A percentile compares a stretch with the other conserved stretches of the same genome.
phyloP scores from a whole-genome alignment of 2,329 filamentous ascomycete genomes.

The Cladosporium sp. region DNA sequence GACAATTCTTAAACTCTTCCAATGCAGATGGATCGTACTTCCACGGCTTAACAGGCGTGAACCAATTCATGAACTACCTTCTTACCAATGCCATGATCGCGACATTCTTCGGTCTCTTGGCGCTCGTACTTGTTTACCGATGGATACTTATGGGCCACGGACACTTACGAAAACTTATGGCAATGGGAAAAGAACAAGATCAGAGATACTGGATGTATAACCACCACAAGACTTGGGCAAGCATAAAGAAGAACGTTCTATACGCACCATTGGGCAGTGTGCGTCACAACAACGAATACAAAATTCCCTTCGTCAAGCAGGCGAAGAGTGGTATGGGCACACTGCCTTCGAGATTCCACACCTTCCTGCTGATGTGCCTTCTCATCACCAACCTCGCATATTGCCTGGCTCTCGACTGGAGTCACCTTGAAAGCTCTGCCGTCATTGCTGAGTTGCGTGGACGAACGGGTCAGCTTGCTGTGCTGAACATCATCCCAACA shows the following conservation, averaged over 20 bases:
- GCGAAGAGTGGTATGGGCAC: slow-evolving; percentile 73
- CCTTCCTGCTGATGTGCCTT: slow-evolving; percentile 64
- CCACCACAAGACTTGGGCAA: slow-evolving; percentile 48
- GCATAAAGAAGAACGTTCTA: slow-evolving; percentile 60
- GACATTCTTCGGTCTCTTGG: slow-evolving; percentile 34
- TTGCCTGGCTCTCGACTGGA: slow-evolving; percentile 64
- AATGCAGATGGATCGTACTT: slow-evolving; percentile 19
- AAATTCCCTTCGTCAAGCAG: slow-evolving; percentile 54
- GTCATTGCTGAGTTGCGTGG: slow-evolving; percentile 80
- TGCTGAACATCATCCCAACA: slow-evolving; percentile 88
- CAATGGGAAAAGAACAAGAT: slow-evolving; percentile 38
- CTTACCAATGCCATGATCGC: slow-evolving; percentile 41
- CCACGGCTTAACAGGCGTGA: slow-evolving; percentile 45
- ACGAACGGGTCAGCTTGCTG: slow-evolving; percentile 75
- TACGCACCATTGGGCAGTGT: slow-evolving; percentile 70
- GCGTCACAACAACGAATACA: slow-evolving; percentile 72
- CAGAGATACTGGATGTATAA: slow-evolving; percentile 47
- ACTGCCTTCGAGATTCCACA: slow-evolving; percentile 73
- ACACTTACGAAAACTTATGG: slow-evolving; percentile 44
- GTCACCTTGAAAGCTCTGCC: slow-evolving; percentile 42
- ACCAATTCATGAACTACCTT: slow-evolving; percentile 45
- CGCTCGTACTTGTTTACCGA: slow-evolving; percentile 38
- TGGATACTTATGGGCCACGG: slow-evolving; percentile 39
- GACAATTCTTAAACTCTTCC: slow-evolving; percentile 6
- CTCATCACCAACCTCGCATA: slow-evolving; percentile 72